phyloP scores from a whole-genome alignment of 805 yeast species.

The Lipomyces yamadae region DNA sequence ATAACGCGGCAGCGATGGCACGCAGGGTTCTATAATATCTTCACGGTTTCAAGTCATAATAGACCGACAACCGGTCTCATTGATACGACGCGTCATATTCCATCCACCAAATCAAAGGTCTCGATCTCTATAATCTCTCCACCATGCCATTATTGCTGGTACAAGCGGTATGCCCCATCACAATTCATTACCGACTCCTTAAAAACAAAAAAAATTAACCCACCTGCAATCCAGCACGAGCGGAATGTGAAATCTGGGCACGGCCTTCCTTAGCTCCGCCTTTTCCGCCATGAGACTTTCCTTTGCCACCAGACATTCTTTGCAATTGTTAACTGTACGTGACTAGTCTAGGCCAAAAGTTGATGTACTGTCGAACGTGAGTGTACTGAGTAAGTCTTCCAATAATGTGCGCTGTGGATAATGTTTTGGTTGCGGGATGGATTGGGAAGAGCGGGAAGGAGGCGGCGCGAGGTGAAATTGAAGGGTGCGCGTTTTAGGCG shows the following conservation, averaged over 20 bases:
- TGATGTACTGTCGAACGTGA: background rate
- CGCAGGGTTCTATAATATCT: background rate
- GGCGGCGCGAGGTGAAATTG: background rate
- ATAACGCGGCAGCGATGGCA: background rate
- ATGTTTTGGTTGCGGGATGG: background rate
- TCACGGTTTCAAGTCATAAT: background rate
- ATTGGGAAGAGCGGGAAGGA: background rate
- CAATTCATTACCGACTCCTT: background rate
- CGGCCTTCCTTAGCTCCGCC: slow-evolving; percentile 78
- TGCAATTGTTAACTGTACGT: background rate
- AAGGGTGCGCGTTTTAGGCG: background rate
- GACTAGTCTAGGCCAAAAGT: background rate
- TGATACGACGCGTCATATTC: background rate
- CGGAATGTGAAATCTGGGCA: slow-evolving; percentile 80
- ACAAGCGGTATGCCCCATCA: background rate
- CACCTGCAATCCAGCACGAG: slow-evolving; percentile 77
- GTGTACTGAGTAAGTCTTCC: background rate
- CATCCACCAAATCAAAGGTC: background rate
- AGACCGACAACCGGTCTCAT: background rate
- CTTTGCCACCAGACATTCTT: slow-evolving; percentile 85
- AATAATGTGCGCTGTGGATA: background rate
- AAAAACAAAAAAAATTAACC: background rate
- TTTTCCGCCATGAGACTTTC: slow-evolving; percentile 75
- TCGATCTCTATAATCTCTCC: background rate
- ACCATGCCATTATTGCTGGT: background rate